Evolutionary conservation across 2,329 filamentous ascomycete species (phyloP).

Genomic region (Aspergillus flavus): DNA sequence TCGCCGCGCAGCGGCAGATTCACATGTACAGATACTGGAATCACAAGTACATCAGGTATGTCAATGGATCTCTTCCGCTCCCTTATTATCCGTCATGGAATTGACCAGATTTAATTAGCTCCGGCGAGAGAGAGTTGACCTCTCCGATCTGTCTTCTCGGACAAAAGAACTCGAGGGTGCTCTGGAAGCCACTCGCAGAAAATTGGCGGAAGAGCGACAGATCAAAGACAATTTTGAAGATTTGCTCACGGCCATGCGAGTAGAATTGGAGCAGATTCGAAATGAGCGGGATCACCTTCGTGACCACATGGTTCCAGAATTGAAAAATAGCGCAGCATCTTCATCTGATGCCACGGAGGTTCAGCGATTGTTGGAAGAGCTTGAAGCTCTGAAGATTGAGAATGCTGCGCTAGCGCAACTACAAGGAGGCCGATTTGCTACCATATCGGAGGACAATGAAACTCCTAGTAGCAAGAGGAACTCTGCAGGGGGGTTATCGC

Average conservation of each 20-base stretch:
- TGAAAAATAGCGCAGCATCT: constrained; percentile 62
- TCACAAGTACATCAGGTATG: constrained; percentile 70
- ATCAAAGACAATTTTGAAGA: constrained; percentile 94
- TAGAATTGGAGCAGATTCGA: constrained; percentile 77
- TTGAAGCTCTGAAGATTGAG: constrained; percentile 64
- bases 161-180: constrained; percentile 77
- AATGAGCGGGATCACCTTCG: constrained; percentile 84
- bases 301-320: constrained; percentile 81
- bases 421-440: constrained; percentile 55
- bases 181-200: constrained; percentile 80
- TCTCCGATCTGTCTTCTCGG: constrained; percentile 53
- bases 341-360: constrained; percentile 49
- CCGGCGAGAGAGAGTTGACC: constrained; percentile 57
- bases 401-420: constrained; percentile 52
- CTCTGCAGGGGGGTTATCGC: constrained; percentile 56
- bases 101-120: constrained; percentile 33
- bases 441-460: constrained; percentile 62
- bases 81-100: neutral
- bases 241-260: constrained; percentile 77
- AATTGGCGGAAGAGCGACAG: constrained; percentile 80
- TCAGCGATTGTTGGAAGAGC: constrained; percentile 82
- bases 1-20: constrained; percentile 74
- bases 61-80: neutral
- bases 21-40: constrained; percentile 80
- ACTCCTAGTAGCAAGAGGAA: constrained; percentile 43